Conservation (phyloP, 108 stramenopile genomes). For the Chaetoceros muelleri region DNA sequence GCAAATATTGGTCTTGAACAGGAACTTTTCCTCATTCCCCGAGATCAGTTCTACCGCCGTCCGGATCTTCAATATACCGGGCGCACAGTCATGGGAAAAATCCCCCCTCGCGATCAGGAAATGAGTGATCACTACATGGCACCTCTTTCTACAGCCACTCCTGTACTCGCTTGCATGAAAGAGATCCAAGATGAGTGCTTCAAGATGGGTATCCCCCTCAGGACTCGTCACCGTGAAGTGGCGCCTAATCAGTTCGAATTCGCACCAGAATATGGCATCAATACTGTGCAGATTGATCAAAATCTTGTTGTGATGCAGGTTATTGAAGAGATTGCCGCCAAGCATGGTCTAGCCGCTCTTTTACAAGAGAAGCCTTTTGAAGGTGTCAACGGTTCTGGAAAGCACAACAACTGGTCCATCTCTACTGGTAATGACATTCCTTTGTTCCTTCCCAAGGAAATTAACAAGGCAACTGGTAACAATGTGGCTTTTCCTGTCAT, state of each 20-base stretch:
- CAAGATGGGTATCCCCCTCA: slow-evolving; percentile 78
- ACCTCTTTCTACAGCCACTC: slow-evolving; percentile 60
- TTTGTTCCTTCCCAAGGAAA: slow-evolving; percentile 55
- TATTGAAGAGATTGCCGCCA: slow-evolving; percentile 86
- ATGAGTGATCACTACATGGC: slow-evolving; percentile 96
- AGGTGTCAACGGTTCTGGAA: slow-evolving; percentile 90
- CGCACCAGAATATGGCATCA: slow-evolving; percentile 81
- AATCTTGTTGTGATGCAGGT: slow-evolving; percentile 95
- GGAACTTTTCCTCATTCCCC: slow-evolving; percentile 93
- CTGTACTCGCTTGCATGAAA: slow-evolving; percentile 86
- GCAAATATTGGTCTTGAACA: slow-evolving; percentile 94
- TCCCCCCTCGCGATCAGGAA: slow-evolving; percentile 90
- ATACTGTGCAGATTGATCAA: slow-evolving; percentile 89
- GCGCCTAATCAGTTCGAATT: slow-evolving; percentile 95
- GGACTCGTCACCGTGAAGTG: slow-evolving; percentile 92
- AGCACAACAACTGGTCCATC: slow-evolving; percentile 97
- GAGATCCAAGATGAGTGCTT: slow-evolving; percentile 90
- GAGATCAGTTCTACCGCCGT: slow-evolving; percentile 81
- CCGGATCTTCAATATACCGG: slow-evolving; percentile 90
- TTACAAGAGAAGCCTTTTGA: slow-evolving; percentile 96
- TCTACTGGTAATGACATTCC: slow-evolving; percentile 76
- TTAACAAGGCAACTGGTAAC: slow-evolving; percentile 62
- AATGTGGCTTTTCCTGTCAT: slow-evolving; percentile 74
- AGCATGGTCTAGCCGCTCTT: slow-evolving; percentile 88
- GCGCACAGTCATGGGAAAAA: slow-evolving; percentile 87